phyloP scores from a whole-genome alignment of 805 yeast species.

The Starmerella powellii region DNA sequence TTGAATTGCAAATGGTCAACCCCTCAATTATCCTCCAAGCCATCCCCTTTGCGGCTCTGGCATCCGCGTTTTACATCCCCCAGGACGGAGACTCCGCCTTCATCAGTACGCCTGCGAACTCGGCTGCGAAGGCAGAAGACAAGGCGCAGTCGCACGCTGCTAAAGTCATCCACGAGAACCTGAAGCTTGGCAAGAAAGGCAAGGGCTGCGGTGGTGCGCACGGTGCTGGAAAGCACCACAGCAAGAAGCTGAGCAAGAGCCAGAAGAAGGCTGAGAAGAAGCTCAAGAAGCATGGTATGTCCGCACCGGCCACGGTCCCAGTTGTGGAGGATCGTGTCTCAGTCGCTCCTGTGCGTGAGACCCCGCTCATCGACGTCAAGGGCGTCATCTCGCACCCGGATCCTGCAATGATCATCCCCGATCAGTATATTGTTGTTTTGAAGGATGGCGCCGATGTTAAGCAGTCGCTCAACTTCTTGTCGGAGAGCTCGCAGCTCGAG shows the following conservation, averaged over 20 bases:
- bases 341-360: not conserved
- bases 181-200: not conserved
- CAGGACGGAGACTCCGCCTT: slow-evolving; percentile 16
- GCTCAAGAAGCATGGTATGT: slow-evolving; percentile 5
- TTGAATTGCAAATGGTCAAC: slow-evolving; percentile 21
- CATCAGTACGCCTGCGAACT: not conserved
- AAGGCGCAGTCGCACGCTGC: slow-evolving; percentile 3
- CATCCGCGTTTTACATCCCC: slow-evolving; percentile 23
- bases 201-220: too few relatives aligned
- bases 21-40: slow-evolving; percentile 20
- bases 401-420: slow-evolving; percentile 22
- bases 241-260: not conserved
- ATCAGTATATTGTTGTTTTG: slow-evolving; percentile 66
- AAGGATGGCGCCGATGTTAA: slow-evolving; percentile 49
- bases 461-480: slow-evolving; percentile 58
- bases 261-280: not conserved
- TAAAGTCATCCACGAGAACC: not conserved
- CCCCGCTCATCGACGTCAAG: not conserved
- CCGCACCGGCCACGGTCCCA: not conserved
- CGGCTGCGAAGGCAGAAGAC: slow-evolving; percentile 1
- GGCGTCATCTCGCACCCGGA: slow-evolving; percentile 9
- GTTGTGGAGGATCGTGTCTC: not conserved
- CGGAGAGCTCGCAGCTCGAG: slow-evolving; percentile 27
- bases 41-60: slow-evolving; percentile 16
- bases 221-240: not conserved